Conservation (phyloP, 176 grass and related monocot species). For the Rhipidocladum racemiflorum region DNA sequence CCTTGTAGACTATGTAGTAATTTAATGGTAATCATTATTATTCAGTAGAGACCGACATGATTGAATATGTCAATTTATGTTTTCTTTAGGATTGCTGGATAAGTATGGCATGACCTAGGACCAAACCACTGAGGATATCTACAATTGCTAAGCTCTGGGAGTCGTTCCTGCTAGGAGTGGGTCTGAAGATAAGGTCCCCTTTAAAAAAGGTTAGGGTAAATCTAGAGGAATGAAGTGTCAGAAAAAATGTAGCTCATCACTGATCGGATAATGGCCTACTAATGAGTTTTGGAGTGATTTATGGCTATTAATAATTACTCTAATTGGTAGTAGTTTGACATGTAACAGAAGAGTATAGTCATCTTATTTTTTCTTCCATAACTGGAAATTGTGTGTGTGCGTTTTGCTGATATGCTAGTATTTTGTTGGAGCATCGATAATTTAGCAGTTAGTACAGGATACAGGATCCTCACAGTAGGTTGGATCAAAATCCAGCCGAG, state of each 20-base stretch:
- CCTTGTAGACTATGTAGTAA: not conserved
- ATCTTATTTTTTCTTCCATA: conserved; percentile 12
- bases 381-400: not conserved
- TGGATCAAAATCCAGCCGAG: too few relatives aligned
- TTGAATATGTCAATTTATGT: not conserved
- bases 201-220: not conserved
- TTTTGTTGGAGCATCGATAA: not conserved
- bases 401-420: not conserved
- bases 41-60: not conserved
- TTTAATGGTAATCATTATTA: not conserved
- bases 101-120: not conserved
- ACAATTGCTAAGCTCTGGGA: not conserved
- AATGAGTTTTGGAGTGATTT: not conserved
- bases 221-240: not conserved
- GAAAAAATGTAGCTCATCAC: not conserved
- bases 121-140: not conserved
- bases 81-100: not conserved
- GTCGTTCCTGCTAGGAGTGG: not conserved
- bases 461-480: too few relatives aligned
- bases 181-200: not conserved
- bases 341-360: not conserved
- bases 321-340: not conserved
- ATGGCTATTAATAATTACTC: not conserved
- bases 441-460: not conserved
- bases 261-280: not conserved